These are phyloP conservation scores for Penicillium robsamsonii DNA, from an alignment of 495 filamentous ascomycete genomes.

Conservation along the genomic window DNA sequence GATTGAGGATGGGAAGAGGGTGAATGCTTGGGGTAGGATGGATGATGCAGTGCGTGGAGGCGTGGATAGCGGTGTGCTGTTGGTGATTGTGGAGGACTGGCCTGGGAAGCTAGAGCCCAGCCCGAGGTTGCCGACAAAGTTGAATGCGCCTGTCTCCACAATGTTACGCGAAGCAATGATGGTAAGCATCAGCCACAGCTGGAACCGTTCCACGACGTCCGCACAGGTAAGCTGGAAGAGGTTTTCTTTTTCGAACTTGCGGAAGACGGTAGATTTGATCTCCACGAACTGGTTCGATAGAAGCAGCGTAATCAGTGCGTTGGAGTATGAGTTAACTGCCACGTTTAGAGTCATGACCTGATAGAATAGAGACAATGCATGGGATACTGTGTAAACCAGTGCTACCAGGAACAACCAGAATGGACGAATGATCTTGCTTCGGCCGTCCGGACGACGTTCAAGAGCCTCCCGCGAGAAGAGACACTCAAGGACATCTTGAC, in stretches of 20 bases:
- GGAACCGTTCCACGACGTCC: conserved; percentile 95
- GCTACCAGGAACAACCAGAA: conserved; percentile 88
- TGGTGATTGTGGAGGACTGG: conserved; percentile 38
- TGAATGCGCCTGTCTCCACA: conserved; percentile 75
- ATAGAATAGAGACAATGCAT: conserved; percentile 87
- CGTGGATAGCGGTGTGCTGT: conserved; percentile 48
- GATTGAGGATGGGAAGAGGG: conserved; percentile 66
- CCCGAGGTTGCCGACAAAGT: conserved; percentile 34
- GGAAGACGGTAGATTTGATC: conserved; percentile 96
- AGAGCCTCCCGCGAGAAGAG: conserved; percentile 90
- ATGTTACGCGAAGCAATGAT: conserved; percentile 96
- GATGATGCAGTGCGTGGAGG: conserved; percentile 53
- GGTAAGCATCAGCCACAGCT: conserved; percentile 93
- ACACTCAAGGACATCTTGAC: conserved; percentile 95
- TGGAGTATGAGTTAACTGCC: conserved; percentile 97
- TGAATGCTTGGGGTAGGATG: conserved; percentile 82
- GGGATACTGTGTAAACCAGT: conserved; percentile 80
- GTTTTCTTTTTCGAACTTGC: conserved; percentile 96
- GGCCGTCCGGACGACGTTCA: conserved; percentile 79
- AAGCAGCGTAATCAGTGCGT: conserved; percentile 85
- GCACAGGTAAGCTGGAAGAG: conserved; percentile 95
- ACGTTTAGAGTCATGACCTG: conserved; percentile 98
- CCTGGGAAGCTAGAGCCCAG: conserved; percentile 33
- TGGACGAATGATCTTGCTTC: conserved; percentile 88
- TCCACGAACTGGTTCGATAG: conserved; percentile 97